Base-by-base conservation (phyloP, 768 basidiomycete species). In the Ramaria sp. region DNA sequence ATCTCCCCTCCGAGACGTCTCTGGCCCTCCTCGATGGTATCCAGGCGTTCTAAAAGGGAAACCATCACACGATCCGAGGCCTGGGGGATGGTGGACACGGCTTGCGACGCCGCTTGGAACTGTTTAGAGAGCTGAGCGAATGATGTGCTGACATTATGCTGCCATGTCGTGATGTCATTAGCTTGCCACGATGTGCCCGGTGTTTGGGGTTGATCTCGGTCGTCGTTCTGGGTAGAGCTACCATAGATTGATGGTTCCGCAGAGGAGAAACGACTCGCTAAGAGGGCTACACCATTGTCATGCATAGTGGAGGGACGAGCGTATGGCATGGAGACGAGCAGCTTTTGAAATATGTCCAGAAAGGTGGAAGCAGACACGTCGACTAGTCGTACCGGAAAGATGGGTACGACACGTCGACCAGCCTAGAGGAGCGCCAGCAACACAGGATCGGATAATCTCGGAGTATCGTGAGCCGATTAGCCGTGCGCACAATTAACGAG, bases 71-170 rank as follows among this genome's bases (percentile, higher is more conserved):
- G 10, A n/a, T 58, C 53, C 7, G 64, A 60, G 4, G 65, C 59
- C 37, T 65, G 45, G 9, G 66, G 68, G 12, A 66, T 63, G 24
- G 63, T 61, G 7, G 71, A 66, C 39, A 74, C 67, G 13, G 70
- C 71, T 39, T 71, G 70, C 12, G 71, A 71, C n/a, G 74, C 71
- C 1, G 68, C 68, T n/a, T 65, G 64, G 53, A 75, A 73, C 63
- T 75, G 72, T 27, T 69, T 67, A 3, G 73, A 72, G 62, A 75
- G 72, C 24, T 69, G 65, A 12, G 67, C 64, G 48, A 75, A 71
- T 27, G 73, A 73, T 19, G 68, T 59, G 0, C 73, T 70, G 34
- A 75, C 63, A 11, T 66, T 66, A 53, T 67, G 64, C 0, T 66
- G 64, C 73, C 71, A 72, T 48, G 39, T 15, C 19, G 54, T 17